Evolutionary conservation across 192 early-diverging fungal species (phyloP).

Genomic region (Entomortierella lignicola): DNA sequence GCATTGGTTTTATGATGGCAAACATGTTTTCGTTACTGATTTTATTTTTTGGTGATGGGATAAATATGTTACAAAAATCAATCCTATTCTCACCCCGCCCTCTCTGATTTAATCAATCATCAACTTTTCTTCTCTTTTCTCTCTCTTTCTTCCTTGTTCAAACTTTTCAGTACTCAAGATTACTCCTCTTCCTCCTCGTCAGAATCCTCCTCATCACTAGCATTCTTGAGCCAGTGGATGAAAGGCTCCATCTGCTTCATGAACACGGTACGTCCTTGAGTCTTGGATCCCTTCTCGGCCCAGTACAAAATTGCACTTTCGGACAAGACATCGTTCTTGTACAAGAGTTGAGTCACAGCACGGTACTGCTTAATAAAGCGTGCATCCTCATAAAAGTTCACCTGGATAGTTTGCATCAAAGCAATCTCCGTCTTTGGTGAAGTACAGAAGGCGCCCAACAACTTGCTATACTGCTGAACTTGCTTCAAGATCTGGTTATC

Average conservation of each 20-base stretch:
- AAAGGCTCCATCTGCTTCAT: slow-evolving; percentile 95
- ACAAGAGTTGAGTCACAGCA: slow-evolving; percentile 82
- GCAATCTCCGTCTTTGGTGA: slow-evolving; percentile 87
- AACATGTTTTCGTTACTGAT: background rate
- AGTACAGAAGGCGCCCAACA: slow-evolving; percentile 80
- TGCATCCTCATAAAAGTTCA: slow-evolving; percentile 88
- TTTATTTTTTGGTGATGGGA: background rate
- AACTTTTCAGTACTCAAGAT: background rate
- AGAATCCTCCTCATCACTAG: slow-evolving; percentile 78
- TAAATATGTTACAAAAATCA: slow-evolving; percentile 9
- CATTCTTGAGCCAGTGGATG: slow-evolving; percentile 82
- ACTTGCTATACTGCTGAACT: slow-evolving; percentile 77
- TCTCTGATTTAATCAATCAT: no score
- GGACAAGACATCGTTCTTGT: slow-evolving; percentile 91
- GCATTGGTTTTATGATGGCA: no score
- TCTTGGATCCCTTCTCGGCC: slow-evolving; percentile 89
- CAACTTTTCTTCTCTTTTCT: background rate
- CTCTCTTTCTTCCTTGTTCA: background rate
- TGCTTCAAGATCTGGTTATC: slow-evolving; percentile 76
- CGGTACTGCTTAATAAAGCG: slow-evolving; percentile 90
- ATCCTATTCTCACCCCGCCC: background rate
- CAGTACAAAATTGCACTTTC: slow-evolving; percentile 95
- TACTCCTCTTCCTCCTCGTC: slow-evolving; percentile 64
- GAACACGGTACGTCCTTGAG: slow-evolving; percentile 90
- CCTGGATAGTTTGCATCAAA: slow-evolving; percentile 88